Conservation (phyloP, 441 rosid species). For the Metrosideros polymorpha region DNA sequence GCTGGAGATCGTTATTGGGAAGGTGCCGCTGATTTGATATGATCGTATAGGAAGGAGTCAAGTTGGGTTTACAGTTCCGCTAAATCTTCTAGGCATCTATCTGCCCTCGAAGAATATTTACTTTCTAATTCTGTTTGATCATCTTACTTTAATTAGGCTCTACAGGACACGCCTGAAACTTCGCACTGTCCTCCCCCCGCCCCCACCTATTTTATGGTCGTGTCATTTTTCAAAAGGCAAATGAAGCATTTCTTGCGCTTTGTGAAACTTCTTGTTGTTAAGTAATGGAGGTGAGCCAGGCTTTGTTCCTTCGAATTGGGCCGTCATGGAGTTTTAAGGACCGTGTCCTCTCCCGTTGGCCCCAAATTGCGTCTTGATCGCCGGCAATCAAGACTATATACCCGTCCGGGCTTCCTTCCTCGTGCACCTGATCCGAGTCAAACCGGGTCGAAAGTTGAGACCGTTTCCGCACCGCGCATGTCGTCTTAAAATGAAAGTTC, state of each 20-base stretch:
- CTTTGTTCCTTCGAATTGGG: neutral
- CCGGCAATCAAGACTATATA: neutral
- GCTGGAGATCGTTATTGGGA: neutral
- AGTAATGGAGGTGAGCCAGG: neutral
- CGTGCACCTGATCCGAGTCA: neutral
- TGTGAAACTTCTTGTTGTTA: neutral
- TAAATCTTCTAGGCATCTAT: neutral
- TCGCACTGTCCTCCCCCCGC: neutral
- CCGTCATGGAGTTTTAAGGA: neutral
- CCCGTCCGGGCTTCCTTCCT: neutral
- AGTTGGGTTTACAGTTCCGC: neutral
- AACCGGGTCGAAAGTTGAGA: neutral
- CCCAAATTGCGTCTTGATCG: neutral
- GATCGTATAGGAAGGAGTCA: neutral
- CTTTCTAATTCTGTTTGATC: neutral
- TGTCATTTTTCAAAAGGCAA: neutral
- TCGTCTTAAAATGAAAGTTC: neutral
- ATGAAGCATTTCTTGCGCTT: neutral
- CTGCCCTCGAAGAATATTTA: neutral
- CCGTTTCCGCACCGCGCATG: neutral
- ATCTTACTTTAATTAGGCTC: neutral
- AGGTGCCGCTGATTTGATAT: neutral
- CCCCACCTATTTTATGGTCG: neutral
- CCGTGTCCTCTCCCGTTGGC: neutral
- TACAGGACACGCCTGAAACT: neutral